phyloP scores from a whole-genome alignment of 805 yeast species.

The Candida pini region DNA sequence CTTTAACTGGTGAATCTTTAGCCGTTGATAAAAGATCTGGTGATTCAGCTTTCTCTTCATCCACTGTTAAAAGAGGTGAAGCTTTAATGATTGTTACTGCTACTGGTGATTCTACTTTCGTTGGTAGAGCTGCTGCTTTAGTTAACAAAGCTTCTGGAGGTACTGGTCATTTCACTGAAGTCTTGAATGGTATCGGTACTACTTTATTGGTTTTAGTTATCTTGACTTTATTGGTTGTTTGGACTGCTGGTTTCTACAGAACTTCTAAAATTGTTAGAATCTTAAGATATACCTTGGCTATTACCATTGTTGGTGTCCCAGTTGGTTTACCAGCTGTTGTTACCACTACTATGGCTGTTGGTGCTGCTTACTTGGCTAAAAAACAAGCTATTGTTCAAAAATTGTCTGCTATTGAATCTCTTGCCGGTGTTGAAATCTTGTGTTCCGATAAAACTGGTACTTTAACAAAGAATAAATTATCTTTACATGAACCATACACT shows the following conservation, averaged over 20 bases:
- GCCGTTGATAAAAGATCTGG: constrained; percentile 91
- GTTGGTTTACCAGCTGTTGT: constrained; percentile 99
- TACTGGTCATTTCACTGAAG: constrained; percentile 95
- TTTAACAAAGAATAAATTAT: constrained; percentile 92
- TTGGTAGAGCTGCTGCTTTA: constrained; percentile 95
- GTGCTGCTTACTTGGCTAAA: constrained; percentile 98
- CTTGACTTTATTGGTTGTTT: constrained; percentile 79
- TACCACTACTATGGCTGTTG: constrained; percentile 99
- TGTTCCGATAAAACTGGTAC: constrained; percentile 99
- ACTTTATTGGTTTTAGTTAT: constrained; percentile 83
- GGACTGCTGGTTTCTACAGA: constrained; percentile 95
- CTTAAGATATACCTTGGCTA: constrained; percentile 88
- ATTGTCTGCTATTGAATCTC: constrained; percentile 92
- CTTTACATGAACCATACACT: constrained; percentile 95
- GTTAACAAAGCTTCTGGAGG: constrained; percentile 93
- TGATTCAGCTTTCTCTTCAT: constrained; percentile 85
- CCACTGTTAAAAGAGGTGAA: constrained; percentile 95
- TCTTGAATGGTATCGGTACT: constrained; percentile 95
- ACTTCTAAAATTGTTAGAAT: constrained; percentile 79
- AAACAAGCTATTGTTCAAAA: constrained; percentile 97
- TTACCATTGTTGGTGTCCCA: constrained; percentile 97
- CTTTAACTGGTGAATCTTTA: constrained; percentile 95
- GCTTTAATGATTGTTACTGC: constrained; percentile 91
- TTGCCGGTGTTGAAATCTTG: constrained; percentile 96
- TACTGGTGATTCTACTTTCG: constrained; percentile 93